Base-by-base conservation (phyloP, 2,329 filamentous ascomycete species). In the Paecilomyces fulvus region DNA sequence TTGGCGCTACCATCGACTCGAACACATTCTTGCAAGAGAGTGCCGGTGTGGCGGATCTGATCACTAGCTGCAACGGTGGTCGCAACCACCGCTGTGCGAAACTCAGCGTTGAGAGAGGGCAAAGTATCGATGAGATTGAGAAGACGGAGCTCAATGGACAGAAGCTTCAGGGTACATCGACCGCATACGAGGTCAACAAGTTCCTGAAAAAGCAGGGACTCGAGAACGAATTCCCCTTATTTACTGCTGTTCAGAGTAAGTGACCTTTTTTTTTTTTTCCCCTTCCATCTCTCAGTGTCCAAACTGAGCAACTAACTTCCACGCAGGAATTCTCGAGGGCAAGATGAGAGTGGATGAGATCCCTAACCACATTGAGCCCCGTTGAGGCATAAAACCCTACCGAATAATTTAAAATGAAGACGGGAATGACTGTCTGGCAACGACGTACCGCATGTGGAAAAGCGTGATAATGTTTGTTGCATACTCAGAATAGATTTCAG, bases 51-150 rank as follows among this genome's bases (percentile, higher is more conserved):
- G 64, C 64, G 1, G 94, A 99, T 74, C 77, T 99, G 63, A 95
- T 99, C 69, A 97, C 94, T 1, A 94, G 88, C 56, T 97, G 91
- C 76, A 89, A 86, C 54, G 90, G 91, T 60, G 94, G 94, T 11
- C 84, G 94, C 59, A 99, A 99, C 77, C 95, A 94, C 79, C 86
- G 89, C 56, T 97, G 92, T 73, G 92, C 94, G 52, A 95, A 88
- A 80, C 85, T 92, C 79, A 86, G 89, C 25, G 84, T 96, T 30
- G 83, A 92, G 77, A 84, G 87, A 67, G 87, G 88, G 30, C 80
- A 92, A 63, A 81, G 83, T 8, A 90, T 99, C 43, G 85, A 88
- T 63, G 90, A 97, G 73, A 86, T 99, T 49, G 94, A 99, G 79
- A 82, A 83, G 68, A 83, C 85, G 58, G 92, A 96, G 71, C 81